Evolutionary conservation across 1,284 basidiomycete genomes (phyloP).

Genomic region (Flammula alnicola): DNA sequence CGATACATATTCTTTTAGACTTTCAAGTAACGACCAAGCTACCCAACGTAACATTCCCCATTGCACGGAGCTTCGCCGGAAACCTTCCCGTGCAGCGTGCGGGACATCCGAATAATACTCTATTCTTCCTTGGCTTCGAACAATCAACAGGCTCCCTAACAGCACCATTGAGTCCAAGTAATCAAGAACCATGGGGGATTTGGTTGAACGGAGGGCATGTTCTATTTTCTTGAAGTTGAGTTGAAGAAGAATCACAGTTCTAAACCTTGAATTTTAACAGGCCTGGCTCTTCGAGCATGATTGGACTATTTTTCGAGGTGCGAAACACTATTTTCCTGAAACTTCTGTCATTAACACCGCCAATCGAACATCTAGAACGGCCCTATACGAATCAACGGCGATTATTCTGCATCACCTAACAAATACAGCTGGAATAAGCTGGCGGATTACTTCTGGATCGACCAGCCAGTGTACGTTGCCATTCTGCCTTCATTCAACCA

Average conservation of each 20-base stretch:
- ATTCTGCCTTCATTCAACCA: not conserved
- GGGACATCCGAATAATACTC: slow-evolving; percentile 71
- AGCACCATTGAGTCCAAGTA: slow-evolving; percentile 28
- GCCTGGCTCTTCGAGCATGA: slow-evolving; percentile 72
- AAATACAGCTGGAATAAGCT: slow-evolving; percentile 60
- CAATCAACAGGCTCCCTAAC: slow-evolving; percentile 64
- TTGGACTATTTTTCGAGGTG: slow-evolving; percentile 68
- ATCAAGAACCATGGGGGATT: slow-evolving; percentile 69
- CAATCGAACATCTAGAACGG: slow-evolving; percentile 54
- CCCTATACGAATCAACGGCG: slow-evolving; percentile 57
- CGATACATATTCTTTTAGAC: slow-evolving; percentile 38
- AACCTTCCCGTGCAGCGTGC: slow-evolving; percentile 67
- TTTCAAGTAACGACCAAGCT: slow-evolving; percentile 59
- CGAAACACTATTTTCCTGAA: slow-evolving; percentile 8
- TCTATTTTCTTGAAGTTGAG: not conserved
- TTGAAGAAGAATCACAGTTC: not conserved
- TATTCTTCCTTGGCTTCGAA: slow-evolving; percentile 78
- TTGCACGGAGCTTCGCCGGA: slow-evolving; percentile 65
- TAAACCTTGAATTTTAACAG: slow-evolving; percentile 36
- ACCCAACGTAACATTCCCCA: slow-evolving; percentile 65
- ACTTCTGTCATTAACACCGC: not conserved
- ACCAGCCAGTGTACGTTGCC: slow-evolving; percentile 72
- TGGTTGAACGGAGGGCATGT: slow-evolving; percentile 76
- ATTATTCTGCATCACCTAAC: slow-evolving; percentile 56
- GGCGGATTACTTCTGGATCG: slow-evolving; percentile 73